Base-by-base conservation (phyloP, 768 basidiomycete species). In the Leccinum truebloodii region DNA sequence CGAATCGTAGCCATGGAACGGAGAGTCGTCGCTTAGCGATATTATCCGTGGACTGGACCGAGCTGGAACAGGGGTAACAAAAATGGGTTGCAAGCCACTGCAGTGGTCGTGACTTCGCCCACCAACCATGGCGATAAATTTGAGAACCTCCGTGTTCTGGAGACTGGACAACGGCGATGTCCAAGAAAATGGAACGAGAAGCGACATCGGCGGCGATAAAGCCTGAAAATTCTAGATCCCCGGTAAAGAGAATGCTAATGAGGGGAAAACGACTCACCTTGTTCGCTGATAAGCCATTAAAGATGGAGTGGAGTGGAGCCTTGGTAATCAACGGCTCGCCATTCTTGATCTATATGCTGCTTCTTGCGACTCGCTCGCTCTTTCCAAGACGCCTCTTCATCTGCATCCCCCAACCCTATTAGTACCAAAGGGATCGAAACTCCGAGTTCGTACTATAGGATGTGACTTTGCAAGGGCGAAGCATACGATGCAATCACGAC, bases 1-100 rank as follows among this genome's bases (percentile, higher is more conserved):
- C n/a, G 6, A 6, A 44, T 60, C n/a, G 13, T 12, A 54, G 8
- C 12, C 10, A 46, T 22, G 22, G 34, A 8, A 8, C 6, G 3
- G 18, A 41, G 1, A 37, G 8, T 9, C 9, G 3, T 12, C 5
- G 6, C 24, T 4, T 39, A 22, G 32, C 77, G 63, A 13, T 32
- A 13, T 49, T 64, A 84, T 83, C 94, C 90, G 71, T 94, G 92
- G 6, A 88, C 89, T 26, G 88, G 89, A 26, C 87, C 7, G 39
- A 39, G 39, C 8, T 18, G 39, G 16, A 6, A 39, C 39, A 8
- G 16, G 39, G 18, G 16, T 8, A 9, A 9, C 16, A 41, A n/a
- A n/a, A 41, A 10, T 41, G 41, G 41, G n/a, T n/a, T n/a, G 18
- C 9, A 41, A n/a, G 3, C 9, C 41, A n/a, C n/a, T n/a, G 41